Evolutionary conservation across 2,329 filamentous ascomycete genomes (phyloP), one percentile per base, ranked within the genome.

Genomic region (Ophiostoma novo-ulmi): DNA sequence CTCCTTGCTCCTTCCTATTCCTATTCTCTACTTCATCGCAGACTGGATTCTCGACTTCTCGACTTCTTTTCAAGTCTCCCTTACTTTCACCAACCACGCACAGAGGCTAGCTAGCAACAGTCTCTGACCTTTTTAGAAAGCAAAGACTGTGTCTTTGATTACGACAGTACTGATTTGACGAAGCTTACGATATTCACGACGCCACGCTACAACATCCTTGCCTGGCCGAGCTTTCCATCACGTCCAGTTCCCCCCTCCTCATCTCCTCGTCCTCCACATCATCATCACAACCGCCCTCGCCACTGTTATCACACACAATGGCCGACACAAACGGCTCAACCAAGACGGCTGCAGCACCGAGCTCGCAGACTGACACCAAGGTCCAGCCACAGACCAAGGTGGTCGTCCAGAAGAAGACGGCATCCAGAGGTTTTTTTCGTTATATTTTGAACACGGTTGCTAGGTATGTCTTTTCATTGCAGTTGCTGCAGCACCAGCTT

Each of bases 361-460:
- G 48, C 70, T 44, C 67, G 48, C 36, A 44, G 39, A n/a, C 61
- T 17, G 61, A 52, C 8, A 55, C 10, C 31, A 58, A 58, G 39
- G 1, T 39, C 5, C 63, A 41, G 36, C 5, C 52, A 10, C 39
- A 66, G n/a, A 39, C 69, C 7, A 35, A 31, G 8, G n/a, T 35
- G 8, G n/a, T 13, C 22, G n/a, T 48, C 36, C 58, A 41, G n/a
- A 48, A n/a, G 20, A 35, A 26, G 39, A 58, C 41, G 5, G 22
- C 58, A n/a, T 52, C 68, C 36, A 48, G 66, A 38, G 35, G 71
- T 14, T 72, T 72, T 36, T 2, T 69, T 5, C 55, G 65, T n/a
- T 66, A 61, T 26, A 39, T 63, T 4, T n/a, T 72, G 3, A 72
- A 39, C 69, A 69, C 71, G 26, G 66, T 69, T n/a, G 71, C 71